Evolutionary conservation across 1,284 basidiomycete genomes (phyloP), one percentile per base, ranked within the genome.

Genomic region (Heterobasidion irregulare): DNA sequence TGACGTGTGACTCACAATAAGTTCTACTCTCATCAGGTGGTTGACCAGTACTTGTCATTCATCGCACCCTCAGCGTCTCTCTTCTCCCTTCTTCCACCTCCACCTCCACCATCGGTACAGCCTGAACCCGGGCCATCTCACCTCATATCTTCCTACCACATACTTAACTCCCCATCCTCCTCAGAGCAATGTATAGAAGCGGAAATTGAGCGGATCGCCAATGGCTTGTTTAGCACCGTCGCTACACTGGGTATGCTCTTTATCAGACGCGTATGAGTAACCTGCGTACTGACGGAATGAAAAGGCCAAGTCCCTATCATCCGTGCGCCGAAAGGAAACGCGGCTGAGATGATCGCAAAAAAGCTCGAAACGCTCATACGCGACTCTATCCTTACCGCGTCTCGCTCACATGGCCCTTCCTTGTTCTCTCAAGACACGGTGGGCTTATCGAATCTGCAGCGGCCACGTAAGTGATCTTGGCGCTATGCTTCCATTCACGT

Each of bases 41-140:
- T 94, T 53, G 94, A 98, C 68, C 97, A 99, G 72, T 98, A 98
- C 68, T 80, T 99, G 35, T 96, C 97, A 59, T 99, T 98, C 71
- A 89, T 99, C 56, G 84, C 94, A 0, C 95, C 97, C 38, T 96
- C 95, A 2, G 85, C 92, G 1, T 92, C 88, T n/a, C 76, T 99
- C 15, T 99, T 99, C 73, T 97, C 94, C 38, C 78, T 98, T 6
- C 73, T 98, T 5, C 87, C 84, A 0, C 72, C 72, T 2, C 59
- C 79, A 3, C 66, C 71, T 18, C 60, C 69, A 43, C 57, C 72
- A 9, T 58, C 67, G 8, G 59, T 70, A 15, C 59, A 69, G 5
- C 60, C 72, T 43, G 65, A 71, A 46, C 64, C 70, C 4, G 60
- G 61, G 18, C 58, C 68, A 2, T 62, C 60, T 15, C 69, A 64